Evolutionary conservation across 2,329 filamentous ascomycete genomes (phyloP), one percentile per base, ranked within the genome.

Genomic region (Alternaria ethzedia): DNA sequence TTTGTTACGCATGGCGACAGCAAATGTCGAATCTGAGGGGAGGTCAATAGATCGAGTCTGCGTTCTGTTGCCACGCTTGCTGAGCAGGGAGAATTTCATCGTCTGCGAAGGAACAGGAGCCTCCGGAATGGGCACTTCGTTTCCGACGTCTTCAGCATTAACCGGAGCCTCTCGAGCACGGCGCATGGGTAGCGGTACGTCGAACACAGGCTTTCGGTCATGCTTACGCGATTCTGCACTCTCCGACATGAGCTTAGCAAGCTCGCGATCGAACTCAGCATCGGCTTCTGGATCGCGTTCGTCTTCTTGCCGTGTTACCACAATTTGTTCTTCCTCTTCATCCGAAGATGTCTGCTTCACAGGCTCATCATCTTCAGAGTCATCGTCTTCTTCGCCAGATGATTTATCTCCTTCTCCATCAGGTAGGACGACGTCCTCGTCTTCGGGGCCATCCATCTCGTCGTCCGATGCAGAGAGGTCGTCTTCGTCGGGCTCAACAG

Each of bases 221-320:
- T 97, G 97, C 74, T 97, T 97, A 72, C 96, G 89, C 5, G 95
- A 96, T 71, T 99, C 96, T 73, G 97, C 84, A 82, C 95, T 97
- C 80, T 99, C 96, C 54, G 94, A 88, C 95, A 99, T 98, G 88
- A 99, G 92, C 81, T 97, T 97, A 41, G 96, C 94, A 79, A 97
- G 96, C 81, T 98, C 96, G 72, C 95, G 92, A 77, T 99, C 96
- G 78, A 99, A 99, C 45, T 99, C 96, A 7, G 95, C 96, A 75
- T 99, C 96, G 44, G 91, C 93, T 81, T 97, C 94, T 0, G 95
- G 94, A 70, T 99, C 94, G 60, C 94, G 87, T 72, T 95, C 88
- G 77, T 97, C 93, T 78, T 97, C 92, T 75, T 95, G 91, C 64
- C 94, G 90, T 47, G 93, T 96, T 51, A 99, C 95, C 46, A 97